Evolutionary conservation across 306 rosid genomes (phyloP).

Genomic region (Malus asiatica): DNA sequence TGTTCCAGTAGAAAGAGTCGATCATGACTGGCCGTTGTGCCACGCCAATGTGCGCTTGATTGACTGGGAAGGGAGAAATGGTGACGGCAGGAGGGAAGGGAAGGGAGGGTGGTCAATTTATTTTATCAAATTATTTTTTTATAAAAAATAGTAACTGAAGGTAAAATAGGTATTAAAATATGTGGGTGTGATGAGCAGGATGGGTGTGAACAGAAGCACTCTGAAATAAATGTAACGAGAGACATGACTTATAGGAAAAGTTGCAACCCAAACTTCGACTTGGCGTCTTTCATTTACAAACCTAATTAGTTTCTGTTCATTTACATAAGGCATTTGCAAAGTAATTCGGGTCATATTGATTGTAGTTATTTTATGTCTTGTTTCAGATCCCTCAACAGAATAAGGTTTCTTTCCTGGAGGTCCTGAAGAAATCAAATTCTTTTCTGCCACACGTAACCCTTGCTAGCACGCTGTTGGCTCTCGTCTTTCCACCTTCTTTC

Average conservation of each 20-base stretch:
- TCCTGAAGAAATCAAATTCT: constrained; percentile 69
- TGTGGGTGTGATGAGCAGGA: background rate
- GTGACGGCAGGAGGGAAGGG: background rate
- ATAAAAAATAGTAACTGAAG: background rate
- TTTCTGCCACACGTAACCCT: constrained; percentile 73
- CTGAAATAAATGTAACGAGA: background rate
- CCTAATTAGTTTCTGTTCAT: background rate
- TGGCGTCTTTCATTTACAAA: background rate
- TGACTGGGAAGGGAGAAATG: background rate
- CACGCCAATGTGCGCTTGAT: background rate
- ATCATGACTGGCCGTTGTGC: background rate
- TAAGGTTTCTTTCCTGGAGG: constrained; percentile 31
- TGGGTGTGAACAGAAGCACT: background rate
- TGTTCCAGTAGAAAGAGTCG: background rate
- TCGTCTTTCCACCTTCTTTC: constrained; percentile 77
- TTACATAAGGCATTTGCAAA: background rate
- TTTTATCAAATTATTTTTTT: background rate
- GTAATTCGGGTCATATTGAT: background rate
- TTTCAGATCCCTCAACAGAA: constrained; percentile 37
- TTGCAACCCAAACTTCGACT: background rate
- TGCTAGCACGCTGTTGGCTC: constrained; percentile 75
- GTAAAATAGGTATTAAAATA: background rate
- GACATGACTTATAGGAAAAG: background rate
- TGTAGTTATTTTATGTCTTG: constrained; percentile 3
- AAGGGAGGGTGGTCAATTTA: background rate